Evolutionary conservation across 1,284 basidiomycete species (phyloP).

Genomic region (Ustilago hordei): DNA sequence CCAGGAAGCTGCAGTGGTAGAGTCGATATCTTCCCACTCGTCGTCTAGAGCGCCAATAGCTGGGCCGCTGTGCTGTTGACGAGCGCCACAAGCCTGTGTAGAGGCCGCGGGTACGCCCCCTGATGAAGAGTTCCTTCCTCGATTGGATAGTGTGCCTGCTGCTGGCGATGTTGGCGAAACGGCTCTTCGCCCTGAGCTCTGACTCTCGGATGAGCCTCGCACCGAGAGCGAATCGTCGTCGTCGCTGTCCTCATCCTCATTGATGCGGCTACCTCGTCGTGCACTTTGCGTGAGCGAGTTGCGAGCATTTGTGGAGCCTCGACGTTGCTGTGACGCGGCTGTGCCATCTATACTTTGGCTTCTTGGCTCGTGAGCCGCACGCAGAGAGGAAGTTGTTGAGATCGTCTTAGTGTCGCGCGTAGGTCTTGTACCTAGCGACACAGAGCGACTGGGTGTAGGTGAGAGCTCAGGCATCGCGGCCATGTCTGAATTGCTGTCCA

Average conservation of each 20-base stretch:
- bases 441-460: slow-evolving; percentile 23
- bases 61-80: neutral
- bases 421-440: slow-evolving; percentile 29
- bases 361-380: slow-evolving; percentile 18
- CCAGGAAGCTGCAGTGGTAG: slow-evolving; percentile 1
- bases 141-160: neutral
- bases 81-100: neutral
- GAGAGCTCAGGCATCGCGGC: slow-evolving; percentile 38
- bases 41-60: slow-evolving; percentile 18
- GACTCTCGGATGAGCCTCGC: slow-evolving; percentile 19
- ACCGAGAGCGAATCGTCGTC: slow-evolving; percentile 11
- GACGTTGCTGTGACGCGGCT: slow-evolving; percentile 13
- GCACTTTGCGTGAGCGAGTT: slow-evolving; percentile 1
- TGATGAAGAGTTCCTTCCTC: neutral
- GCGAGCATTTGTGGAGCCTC: slow-evolving; percentile 23
- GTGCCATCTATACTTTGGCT: slow-evolving; percentile 31
- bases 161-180: slow-evolving; percentile 6
- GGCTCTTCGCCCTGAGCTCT: slow-evolving; percentile 5
- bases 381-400: slow-evolving; percentile 30
- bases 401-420: slow-evolving; percentile 27
- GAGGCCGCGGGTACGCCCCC: neutral
- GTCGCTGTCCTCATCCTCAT: slow-evolving; percentile 18
- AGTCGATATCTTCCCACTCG: slow-evolving; percentile 39
- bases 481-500: slow-evolving; percentile 26
- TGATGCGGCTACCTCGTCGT: slow-evolving; percentile 14